Conservation (phyloP, 1,284 basidiomycete genomes). For the Takashimella koratensis region DNA sequence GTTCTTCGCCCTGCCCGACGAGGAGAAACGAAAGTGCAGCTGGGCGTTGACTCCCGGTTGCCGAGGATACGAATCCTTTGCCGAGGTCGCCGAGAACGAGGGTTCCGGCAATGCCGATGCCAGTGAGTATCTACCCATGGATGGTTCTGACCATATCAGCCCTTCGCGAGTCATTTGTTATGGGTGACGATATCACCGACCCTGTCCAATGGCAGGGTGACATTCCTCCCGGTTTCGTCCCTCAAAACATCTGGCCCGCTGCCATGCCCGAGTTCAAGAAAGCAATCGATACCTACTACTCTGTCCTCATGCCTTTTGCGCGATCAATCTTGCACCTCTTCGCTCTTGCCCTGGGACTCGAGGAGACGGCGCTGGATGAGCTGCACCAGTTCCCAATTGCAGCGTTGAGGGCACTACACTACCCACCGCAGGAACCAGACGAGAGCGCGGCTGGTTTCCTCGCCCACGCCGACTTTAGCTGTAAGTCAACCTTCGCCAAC, state of each 20-base stretch:
- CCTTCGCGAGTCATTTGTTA: slow-evolving; percentile 6
- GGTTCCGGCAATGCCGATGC: slow-evolving; percentile 4
- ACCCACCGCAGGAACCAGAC: too few relatives aligned
- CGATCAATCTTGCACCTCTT: slow-evolving; percentile 6
- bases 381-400: slow-evolving; percentile 6
- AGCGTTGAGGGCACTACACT: too few relatives aligned
- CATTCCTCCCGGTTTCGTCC: background rate
- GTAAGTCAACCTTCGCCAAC: background rate
- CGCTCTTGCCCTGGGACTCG: slow-evolving; percentile 5
- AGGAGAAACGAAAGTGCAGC: slow-evolving; percentile 5
- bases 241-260: slow-evolving; percentile 9
- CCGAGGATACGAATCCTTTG: slow-evolving; percentile 8
- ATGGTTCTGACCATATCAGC: slow-evolving; percentile 1
- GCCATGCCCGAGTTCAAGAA: slow-evolving; percentile 4
- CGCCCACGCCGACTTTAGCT: slow-evolving; percentile 4
- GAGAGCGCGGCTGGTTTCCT: too few relatives aligned
- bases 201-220: slow-evolving; percentile 6
- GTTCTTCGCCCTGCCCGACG: slow-evolving; percentile 3
- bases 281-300: slow-evolving; percentile 5
- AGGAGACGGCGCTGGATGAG: slow-evolving; percentile 3
- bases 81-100: slow-evolving; percentile 9
- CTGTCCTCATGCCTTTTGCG: slow-evolving; percentile 3
- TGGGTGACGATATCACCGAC: slow-evolving; percentile 6
- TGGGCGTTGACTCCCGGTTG: slow-evolving; percentile 4
- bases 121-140: too few relatives aligned